A percentile compares a stretch with the other conserved stretches of the same genome.
These are phyloP conservation scores for Mucor lusitanicus DNA, from an alignment of 371 early-diverging fungal genomes.

Conservation along the genomic window DNA sequence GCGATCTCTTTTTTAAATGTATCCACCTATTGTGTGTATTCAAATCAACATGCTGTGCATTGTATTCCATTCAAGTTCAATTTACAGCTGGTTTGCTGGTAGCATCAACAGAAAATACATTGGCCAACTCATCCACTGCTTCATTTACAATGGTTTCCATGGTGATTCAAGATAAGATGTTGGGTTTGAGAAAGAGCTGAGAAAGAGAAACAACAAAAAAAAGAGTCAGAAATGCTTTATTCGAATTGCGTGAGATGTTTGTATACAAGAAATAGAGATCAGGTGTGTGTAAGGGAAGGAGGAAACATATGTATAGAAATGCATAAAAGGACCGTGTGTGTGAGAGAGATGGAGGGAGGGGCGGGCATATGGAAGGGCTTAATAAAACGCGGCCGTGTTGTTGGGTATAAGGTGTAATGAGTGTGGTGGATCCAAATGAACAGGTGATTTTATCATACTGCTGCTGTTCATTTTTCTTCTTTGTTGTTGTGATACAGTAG, in stretches of 20 bases:
- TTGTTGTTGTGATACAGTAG: constrained; percentile 6
- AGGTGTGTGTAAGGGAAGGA: neutral
- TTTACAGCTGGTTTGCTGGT: constrained; percentile 17
- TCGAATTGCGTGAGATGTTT: neutral
- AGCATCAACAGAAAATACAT: constrained; percentile 23
- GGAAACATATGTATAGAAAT: neutral
- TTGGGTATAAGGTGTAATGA: neutral
- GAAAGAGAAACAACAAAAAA: neutral
- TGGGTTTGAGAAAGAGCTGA: neutral
- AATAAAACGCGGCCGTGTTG: neutral
- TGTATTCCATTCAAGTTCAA: neutral
- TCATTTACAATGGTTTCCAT: constrained; percentile 19
- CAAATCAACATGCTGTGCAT: neutral
- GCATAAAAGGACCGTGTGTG: neutral
- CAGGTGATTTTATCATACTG: constrained; percentile 5
- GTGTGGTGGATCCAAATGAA: constrained; percentile 1
- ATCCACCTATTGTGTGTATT: constrained; percentile 9
- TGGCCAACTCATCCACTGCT: constrained; percentile 19
- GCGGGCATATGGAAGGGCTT: neutral
- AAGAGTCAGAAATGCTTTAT: neutral
- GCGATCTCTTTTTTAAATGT: constrained; percentile 14
- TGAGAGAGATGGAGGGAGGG: neutral
- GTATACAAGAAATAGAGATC: neutral
- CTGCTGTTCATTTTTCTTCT: constrained; percentile 3
- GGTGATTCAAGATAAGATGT: neutral